Evolutionary conservation across 345 rosid species (phyloP), one percentile per base, ranked within the genome.

Genomic region (Euphorbia pulcherrima): DNA sequence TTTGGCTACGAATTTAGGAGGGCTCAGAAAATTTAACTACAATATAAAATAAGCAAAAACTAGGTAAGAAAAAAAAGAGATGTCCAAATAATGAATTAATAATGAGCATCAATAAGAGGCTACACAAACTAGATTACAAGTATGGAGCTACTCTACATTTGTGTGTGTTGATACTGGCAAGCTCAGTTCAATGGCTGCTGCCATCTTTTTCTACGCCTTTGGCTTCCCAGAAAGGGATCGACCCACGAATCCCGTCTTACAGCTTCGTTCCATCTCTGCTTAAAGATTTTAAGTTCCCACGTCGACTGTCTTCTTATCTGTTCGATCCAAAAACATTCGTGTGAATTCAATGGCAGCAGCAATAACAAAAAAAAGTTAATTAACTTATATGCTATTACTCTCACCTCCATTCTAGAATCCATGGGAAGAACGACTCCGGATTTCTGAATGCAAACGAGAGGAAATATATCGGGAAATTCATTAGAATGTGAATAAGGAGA

Each of bases 301-400:
- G 92, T 88, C 4, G 97, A 95, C 51, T 95, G 98, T 72, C 99
- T 83, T 77, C 99, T 73, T 60, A 95, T 90, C 99, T 90, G 88
- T 72, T 37, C 35, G 44, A 30, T 23, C 26, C 61, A 44, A 33
- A 33, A 3, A 7, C 3, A 20, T 33, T n/a, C n/a, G n/a, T n/a
- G 7, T 11, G 1, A 41, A 14, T 46, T 6, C 8, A 56, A 1
- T 9, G 3, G 16, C 16, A 44, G 13, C 50, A 44, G 50, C 16
- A 16, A 44, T 3, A 12, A 44, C 12, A 44, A 7, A 7, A 7
- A 3, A 33, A 33, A 2, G 2, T 44, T 44, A 44, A 12, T n/a
- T n/a, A n/a, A 44, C 16, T 16, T 18, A 44, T 11, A 44, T 44
- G 16, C 17, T 14, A n/a, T 3, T 16, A 60, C 65, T 72, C 86